phyloP scores from a whole-genome alignment of 805 yeast genomes.

The Ogataea populi-albae region DNA sequence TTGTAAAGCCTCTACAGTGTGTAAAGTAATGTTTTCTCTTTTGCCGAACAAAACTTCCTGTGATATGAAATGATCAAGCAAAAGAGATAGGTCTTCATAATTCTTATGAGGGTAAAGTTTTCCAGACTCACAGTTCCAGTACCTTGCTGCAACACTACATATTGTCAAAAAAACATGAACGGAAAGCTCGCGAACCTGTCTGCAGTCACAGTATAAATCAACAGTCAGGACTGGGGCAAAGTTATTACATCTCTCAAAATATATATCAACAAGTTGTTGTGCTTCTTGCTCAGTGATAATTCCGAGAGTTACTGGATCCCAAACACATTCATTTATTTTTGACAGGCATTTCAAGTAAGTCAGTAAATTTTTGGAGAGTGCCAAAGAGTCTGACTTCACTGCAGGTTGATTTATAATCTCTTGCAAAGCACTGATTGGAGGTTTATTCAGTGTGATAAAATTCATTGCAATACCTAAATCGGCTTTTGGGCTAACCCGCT shows the following conservation, averaged over 20 bases:
- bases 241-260: conserved; percentile 3
- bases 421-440: conserved; percentile 5
- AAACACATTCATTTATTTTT: conserved; percentile 1
- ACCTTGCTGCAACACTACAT: conserved; percentile 5
- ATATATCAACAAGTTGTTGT: conserved; percentile 2
- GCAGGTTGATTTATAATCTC: conserved; percentile 2
- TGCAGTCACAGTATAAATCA: conserved; percentile 1
- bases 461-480: conserved; percentile 4
- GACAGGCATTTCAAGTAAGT: conserved; percentile 1
- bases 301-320: conserved; percentile 4
- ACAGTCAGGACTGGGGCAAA: conserved; percentile 4
- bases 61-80: conserved; percentile 3
- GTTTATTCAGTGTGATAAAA: conserved; percentile 1
- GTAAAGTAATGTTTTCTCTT: conserved; percentile 2
- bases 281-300: conserved; percentile 3
- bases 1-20: conserved; percentile 6
- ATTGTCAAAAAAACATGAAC: conserved; percentile 2
- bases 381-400: neutral
- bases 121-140: neutral
- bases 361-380: neutral
- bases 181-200: neutral
- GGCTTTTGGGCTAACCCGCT: too few species aligned
- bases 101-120: conserved; percentile 2
- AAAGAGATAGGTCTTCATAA: conserved; percentile 3
- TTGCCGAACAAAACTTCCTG: conserved; percentile 5